Percentiles rank a stretch among this genome's conserved stretches.
These are phyloP conservation scores for Persicaria tinctoria DNA, from an alignment of 148 eudicot species.

Conservation along the genomic window DNA sequence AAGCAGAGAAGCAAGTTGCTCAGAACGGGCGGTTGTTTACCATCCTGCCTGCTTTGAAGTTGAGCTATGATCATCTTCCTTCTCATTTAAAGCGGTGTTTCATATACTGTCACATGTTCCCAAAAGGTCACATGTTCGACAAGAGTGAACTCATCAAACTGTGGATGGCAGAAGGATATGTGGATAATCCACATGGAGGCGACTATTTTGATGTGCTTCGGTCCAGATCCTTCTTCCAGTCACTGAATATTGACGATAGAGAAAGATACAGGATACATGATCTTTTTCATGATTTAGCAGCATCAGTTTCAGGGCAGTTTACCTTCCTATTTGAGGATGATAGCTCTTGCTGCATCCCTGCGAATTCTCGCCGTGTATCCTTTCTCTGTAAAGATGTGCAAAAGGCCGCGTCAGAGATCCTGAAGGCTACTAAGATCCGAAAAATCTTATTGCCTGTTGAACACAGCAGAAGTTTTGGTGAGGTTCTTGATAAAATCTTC, in stretches of 20 bases:
- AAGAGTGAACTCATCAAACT: conserved; percentile 7
- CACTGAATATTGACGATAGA: conserved; percentile 14
- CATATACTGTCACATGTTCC: background rate
- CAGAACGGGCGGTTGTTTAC: no score
- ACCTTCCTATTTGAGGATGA: conserved; percentile 11
- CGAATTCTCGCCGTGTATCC: background rate
- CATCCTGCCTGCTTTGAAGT: conserved; percentile 3
- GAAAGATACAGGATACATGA: conserved; percentile 27
- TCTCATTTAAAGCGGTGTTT: conserved; percentile 6
- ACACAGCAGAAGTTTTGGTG: background rate
- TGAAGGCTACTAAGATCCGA: background rate
- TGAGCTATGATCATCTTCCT: conserved; percentile 3
- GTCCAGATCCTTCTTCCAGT: conserved; percentile 25
- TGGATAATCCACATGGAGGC: background rate
- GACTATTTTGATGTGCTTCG: background rate
- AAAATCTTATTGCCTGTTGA: background rate
- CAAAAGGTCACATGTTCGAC: background rate
- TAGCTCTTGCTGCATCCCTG: background rate
- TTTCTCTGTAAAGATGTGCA: background rate
- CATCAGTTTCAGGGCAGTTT: conserved; percentile 14
- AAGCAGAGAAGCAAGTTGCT: background rate
- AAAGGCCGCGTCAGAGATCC: background rate
- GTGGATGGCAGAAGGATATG: conserved; percentile 12
- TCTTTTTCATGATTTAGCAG: conserved; percentile 28
- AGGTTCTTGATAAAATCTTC: conserved; percentile 20